Evolutionary conservation across 345 rosid species (phyloP).

Genomic region (Citrus reticulata): DNA sequence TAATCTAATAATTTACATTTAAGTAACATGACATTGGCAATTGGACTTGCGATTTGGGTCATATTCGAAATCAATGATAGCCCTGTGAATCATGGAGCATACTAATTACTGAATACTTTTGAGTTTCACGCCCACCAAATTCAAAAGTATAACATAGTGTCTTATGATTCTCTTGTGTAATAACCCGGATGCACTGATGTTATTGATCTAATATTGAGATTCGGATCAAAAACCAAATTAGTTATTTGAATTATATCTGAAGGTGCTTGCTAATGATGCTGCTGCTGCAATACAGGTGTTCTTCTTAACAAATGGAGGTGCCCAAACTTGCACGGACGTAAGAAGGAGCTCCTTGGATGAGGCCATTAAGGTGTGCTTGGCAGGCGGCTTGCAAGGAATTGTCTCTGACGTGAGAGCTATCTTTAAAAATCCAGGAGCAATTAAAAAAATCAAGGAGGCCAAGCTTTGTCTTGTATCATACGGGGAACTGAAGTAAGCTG

Average conservation of each 20-base stretch:
- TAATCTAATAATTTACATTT: neutral
- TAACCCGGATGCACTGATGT: neutral
- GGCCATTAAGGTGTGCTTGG: conserved; percentile 53
- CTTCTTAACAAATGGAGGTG: conserved; percentile 69
- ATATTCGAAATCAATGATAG: neutral
- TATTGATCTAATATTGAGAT: neutral
- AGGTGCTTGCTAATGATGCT: neutral
- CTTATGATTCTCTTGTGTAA: too few species aligned
- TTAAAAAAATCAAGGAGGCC: conserved; percentile 42
- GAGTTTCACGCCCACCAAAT: too few species aligned
- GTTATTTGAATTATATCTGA: neutral
- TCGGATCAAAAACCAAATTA: neutral
- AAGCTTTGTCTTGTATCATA: conserved; percentile 56
- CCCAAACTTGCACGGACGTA: conserved; percentile 41
- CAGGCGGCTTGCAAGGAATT: conserved; percentile 55
- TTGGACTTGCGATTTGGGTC: neutral
- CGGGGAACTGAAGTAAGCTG: conserved; percentile 60
- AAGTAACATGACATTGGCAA: neutral
- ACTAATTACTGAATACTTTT: neutral
- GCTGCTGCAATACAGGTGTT: conserved; percentile 41
- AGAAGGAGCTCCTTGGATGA: conserved; percentile 64
- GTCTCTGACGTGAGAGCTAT: conserved; percentile 64
- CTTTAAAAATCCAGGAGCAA: conserved; percentile 41
- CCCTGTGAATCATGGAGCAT: neutral
- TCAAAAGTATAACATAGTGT: too few species aligned